phyloP scores from a whole-genome alignment of 1,284 basidiomycete species.

The Ganoderma meredithae region DNA sequence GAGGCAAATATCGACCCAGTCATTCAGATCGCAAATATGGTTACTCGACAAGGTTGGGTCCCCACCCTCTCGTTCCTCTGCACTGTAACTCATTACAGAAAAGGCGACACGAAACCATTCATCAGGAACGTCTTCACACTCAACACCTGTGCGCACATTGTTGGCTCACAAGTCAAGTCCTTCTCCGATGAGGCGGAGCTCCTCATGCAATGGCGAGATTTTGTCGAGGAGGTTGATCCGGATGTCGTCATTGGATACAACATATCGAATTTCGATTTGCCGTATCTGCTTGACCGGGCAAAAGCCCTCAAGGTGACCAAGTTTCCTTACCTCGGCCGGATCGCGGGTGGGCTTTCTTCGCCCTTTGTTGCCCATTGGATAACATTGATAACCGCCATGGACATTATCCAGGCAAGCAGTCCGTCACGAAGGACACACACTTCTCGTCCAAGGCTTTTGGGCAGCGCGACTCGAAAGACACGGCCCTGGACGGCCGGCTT shows the following conservation, averaged over 20 bases:
- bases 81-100: conserved; percentile 12
- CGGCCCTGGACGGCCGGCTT: conserved; percentile 86
- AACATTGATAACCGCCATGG: conserved; percentile 1
- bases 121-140: conserved; percentile 96
- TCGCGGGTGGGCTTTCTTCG: conserved; percentile 61
- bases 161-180: conserved; percentile 93
- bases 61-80: not conserved
- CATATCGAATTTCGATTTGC: conserved; percentile 90
- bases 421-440: conserved; percentile 89
- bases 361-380: not conserved
- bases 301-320: conserved; percentile 76
- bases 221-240: conserved; percentile 88
- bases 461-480: conserved; percentile 94
- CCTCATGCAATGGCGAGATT: conserved; percentile 84
- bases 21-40: conserved; percentile 98
- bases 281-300: conserved; percentile 91
- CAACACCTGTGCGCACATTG: conserved; percentile 91
- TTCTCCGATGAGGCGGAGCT: conserved; percentile 80
- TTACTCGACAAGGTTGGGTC: conserved; percentile 86
- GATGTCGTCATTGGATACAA: conserved; percentile 97
- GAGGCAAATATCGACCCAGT: conserved; percentile 90
- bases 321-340: conserved; percentile 83
- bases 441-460: conserved; percentile 97
- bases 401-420: conserved; percentile 64
- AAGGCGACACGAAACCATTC: conserved; percentile 91